Base-by-base conservation (phyloP, 176 grass and related monocot species). In the Chloris gayana region DNA sequence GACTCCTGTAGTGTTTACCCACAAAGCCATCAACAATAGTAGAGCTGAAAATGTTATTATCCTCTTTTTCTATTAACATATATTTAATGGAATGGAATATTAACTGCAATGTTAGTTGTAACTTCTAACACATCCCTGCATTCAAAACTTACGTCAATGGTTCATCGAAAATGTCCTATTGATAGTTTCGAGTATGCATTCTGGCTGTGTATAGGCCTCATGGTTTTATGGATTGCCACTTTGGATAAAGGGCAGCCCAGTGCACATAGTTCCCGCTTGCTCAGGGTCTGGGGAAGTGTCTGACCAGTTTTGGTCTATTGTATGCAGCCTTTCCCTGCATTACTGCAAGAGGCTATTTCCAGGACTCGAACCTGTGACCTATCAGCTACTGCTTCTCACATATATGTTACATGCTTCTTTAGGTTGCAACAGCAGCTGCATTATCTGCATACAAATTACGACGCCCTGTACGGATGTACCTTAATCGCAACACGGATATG, bases 401-500 rank as follows among this genome's bases (percentile, higher is more conserved):
- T 27, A 72, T 84, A 53, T 59, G n/a, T 7, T 70, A 46, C 68
- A 72, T 87, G 26, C 21, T 68, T 65, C 27, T 63, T 73, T 32
- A 97, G 94, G 57, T 97, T 74, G 88, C 94, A 31, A 91, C 83
- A 9, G 94, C 94, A 58, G 89, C 85, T 62, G 91, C 94, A 15
- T 67, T 93, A 69, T 89, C 83, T 45, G 94, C 90, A 19, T 80
- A 89, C 87, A 93, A 89, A 47, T 72, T 97, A 64, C 68, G 27
- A 2, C 84, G 86, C 19, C 91, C 94, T 25, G 88, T 97, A 54
- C 67, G 91, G 56, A 93, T 93, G 84, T 97, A 97, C 65, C 75
- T 93, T 81, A 83, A 93, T 77, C 88, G 86, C 46, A 85, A 87
- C 53, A 97, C 91, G 1, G 94, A 93, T 67, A 97, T 97, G 94